Percentiles rank a stretch among this genome's conserved stretches.
These are phyloP conservation scores for Ophioceras dolichostomum DNA, from an alignment of 2,329 filamentous ascomycete species.

Conservation along the genomic window DNA sequence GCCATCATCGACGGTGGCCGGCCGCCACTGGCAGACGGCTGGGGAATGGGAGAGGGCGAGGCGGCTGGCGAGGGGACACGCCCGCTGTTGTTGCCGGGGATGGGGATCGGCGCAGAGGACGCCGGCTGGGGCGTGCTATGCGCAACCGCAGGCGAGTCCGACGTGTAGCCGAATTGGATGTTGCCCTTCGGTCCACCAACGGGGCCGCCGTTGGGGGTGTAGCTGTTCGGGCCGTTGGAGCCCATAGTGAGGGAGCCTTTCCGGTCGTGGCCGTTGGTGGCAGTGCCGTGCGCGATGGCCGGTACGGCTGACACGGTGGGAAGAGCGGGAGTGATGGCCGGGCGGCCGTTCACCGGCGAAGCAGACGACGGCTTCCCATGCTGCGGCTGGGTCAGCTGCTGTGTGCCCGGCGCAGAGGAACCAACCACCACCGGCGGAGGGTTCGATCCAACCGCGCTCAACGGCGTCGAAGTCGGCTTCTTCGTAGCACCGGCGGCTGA, in stretches of 20 bases:
- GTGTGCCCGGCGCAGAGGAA: slow-evolving; percentile 30
- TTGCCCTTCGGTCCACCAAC: slow-evolving; percentile 46
- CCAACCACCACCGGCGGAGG: slow-evolving; percentile 42
- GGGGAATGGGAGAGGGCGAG: slow-evolving; percentile 88
- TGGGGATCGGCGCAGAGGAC: slow-evolving; percentile 46
- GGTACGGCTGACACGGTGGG: slow-evolving; percentile 44
- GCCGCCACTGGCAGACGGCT: slow-evolving; percentile 71
- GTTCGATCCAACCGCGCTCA: slow-evolving; percentile 47
- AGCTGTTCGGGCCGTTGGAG: slow-evolving; percentile 65
- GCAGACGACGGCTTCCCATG: slow-evolving; percentile 54
- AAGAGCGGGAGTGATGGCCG: slow-evolving; percentile 56
- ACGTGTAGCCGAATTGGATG: slow-evolving; percentile 74
- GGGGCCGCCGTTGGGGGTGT: slow-evolving; percentile 62
- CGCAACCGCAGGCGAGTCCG: slow-evolving; percentile 53
- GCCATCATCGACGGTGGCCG: slow-evolving; percentile 69
- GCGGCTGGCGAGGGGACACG: slow-evolving; percentile 72
- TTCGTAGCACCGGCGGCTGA: slow-evolving; percentile 52
- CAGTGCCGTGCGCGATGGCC: slow-evolving; percentile 49
- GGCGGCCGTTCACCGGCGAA: slow-evolving; percentile 78
- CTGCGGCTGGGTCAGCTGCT: slow-evolving; percentile 29
- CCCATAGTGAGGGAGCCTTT: slow-evolving; percentile 90
- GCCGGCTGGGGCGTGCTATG: slow-evolving; percentile 53
- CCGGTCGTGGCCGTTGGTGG: slow-evolving; percentile 69
- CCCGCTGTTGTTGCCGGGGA: slow-evolving; percentile 42
- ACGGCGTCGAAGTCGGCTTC: slow-evolving; percentile 48